phyloP scores from a whole-genome alignment of 2,329 filamentous ascomycete species.

The Talaromyces marneffei region DNA sequence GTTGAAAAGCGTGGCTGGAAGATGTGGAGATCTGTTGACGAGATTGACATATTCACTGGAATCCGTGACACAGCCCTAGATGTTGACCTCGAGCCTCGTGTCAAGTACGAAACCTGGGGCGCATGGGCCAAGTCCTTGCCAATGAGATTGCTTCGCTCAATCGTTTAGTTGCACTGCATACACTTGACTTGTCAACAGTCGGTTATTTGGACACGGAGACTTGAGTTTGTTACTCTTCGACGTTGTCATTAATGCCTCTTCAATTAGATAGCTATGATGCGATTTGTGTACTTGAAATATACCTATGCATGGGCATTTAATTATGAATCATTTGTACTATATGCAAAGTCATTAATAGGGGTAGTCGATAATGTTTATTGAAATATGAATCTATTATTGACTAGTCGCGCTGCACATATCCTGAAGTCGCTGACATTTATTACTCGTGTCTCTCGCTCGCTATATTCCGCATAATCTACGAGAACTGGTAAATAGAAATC shows the following conservation, averaged over 20 bases:
- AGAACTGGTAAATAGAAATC: neutral
- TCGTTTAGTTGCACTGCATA: neutral
- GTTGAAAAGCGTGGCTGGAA: slow-evolving; percentile 21
- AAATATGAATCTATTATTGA: neutral
- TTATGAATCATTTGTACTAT: neutral
- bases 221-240: neutral
- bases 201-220: neutral
- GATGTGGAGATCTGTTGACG: slow-evolving; percentile 14
- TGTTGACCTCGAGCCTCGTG: slow-evolving; percentile 19
- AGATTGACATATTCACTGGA: slow-evolving; percentile 20
- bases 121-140: slow-evolving; percentile 20
- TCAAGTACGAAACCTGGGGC: slow-evolving; percentile 21
- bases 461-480: neutral
- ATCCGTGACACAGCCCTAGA: slow-evolving; percentile 21
- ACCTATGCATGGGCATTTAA: neutral
- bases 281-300: neutral
- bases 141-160: slow-evolving; percentile 17
- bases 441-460: neutral
- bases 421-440: too few species aligned
- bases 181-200: neutral
- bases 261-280: neutral
- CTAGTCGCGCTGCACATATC: neutral
- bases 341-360: neutral
- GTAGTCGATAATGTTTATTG: neutral
- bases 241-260: neutral